Evolutionary conservation across 2,329 filamentous ascomycete species (phyloP).

Genomic region (Metarhizium album): DNA sequence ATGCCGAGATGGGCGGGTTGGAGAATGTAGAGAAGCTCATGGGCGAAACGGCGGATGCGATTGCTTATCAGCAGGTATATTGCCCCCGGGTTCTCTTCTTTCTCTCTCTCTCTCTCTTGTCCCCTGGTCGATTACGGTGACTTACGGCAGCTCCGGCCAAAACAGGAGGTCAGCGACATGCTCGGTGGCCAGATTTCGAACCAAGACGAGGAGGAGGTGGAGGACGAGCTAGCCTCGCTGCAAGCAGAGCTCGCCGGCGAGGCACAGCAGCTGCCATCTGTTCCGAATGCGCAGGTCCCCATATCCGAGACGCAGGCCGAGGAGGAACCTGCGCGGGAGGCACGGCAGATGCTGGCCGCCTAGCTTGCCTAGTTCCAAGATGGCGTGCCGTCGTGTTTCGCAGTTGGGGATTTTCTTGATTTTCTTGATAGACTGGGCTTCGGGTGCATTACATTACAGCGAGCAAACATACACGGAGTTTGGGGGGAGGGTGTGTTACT

Average conservation of each 20-base stretch:
- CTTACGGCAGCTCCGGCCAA: neutral
- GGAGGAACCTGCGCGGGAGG: constrained; percentile 13
- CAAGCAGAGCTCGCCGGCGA: constrained; percentile 35
- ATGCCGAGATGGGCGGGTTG: constrained; percentile 90
- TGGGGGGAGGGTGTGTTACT: constrained; percentile 8
- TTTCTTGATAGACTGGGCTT: constrained; percentile 6
- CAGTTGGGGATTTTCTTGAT: no score
- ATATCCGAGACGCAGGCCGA: neutral
- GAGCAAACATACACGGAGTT: constrained; percentile 14
- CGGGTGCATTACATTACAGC: constrained; percentile 7
- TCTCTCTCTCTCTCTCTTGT: neutral
- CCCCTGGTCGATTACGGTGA: neutral
- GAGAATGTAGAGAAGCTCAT: constrained; percentile 92
- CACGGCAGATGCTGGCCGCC: constrained; percentile 30
- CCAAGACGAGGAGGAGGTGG: constrained; percentile 94
- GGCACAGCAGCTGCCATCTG: constrained; percentile 17
- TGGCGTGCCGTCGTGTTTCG: neutral
- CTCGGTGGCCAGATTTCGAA: constrained; percentile 80
- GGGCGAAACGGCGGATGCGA: constrained; percentile 82
- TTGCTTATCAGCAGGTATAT: constrained; percentile 77
- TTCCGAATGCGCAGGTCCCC: constrained; percentile 24
- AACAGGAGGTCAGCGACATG: constrained; percentile 83
- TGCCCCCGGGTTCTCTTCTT: neutral
- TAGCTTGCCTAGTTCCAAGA: constrained; percentile 13
- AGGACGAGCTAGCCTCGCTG: constrained; percentile 82